Conservation (phyloP, 2,329 filamentous ascomycete genomes). For the Fusarium beomiforme region DNA sequence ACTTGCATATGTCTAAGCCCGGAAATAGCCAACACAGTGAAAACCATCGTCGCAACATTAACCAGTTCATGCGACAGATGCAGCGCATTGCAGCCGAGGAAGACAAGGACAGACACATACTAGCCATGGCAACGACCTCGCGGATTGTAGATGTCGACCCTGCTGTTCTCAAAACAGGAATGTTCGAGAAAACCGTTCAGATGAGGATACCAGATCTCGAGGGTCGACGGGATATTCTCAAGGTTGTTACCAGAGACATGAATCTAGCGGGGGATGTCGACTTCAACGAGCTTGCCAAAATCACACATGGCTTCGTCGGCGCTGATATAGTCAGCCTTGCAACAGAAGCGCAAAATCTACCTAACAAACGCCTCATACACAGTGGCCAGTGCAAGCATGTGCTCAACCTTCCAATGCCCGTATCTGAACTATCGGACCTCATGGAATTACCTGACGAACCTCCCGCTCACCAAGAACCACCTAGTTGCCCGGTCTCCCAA, state of each 20-base stretch:
- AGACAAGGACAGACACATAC: conserved; percentile 77
- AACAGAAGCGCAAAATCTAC: conserved; percentile 53
- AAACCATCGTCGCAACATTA: conserved; percentile 88
- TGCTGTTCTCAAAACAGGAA: conserved; percentile 75
- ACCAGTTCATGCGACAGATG: conserved; percentile 87
- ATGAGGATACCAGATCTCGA: conserved; percentile 85
- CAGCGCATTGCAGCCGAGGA: conserved; percentile 79
- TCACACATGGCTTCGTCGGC: conserved; percentile 92
- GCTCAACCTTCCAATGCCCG: no score
- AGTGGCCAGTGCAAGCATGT: not conserved
- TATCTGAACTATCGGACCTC: conserved; percentile 9
- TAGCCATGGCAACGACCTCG: conserved; percentile 92
- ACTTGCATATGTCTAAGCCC: conserved; percentile 80
- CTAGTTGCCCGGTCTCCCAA: no score
- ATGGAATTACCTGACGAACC: conserved; percentile 29
- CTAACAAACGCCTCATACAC: conserved; percentile 46
- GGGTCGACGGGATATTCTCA: conserved; percentile 81
- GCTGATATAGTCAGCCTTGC: conserved; percentile 81
- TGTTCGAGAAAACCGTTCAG: conserved; percentile 86
- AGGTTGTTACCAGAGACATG: conserved; percentile 74
- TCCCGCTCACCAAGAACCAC: not conserved
- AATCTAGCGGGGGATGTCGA: conserved; percentile 76
- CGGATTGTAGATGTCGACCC: conserved; percentile 87
- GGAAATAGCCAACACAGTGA: conserved; percentile 84
- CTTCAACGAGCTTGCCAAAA: conserved; percentile 77